Percentiles rank a stretch among this genome's conserved stretches.
These are phyloP conservation scores for Globisporangium yorkense DNA, from an alignment of 352 stramenopile species.

Conservation along the genomic window DNA sequence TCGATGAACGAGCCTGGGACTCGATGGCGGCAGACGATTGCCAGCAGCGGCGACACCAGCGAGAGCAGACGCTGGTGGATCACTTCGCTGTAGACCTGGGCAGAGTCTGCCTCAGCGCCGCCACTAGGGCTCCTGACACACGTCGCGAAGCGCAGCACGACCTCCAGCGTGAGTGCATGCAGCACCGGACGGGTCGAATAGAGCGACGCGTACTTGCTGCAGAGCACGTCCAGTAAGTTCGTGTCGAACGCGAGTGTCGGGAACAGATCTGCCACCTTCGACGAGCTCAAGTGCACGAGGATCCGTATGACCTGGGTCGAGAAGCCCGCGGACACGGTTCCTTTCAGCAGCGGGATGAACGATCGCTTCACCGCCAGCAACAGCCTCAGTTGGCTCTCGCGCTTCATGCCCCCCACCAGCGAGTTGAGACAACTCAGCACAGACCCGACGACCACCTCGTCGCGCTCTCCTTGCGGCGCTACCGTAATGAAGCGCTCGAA, in stretches of 20 bases:
- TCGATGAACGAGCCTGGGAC: slow-evolving; percentile 48
- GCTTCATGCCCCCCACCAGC: slow-evolving; percentile 28
- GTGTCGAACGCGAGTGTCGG: slow-evolving; percentile 54
- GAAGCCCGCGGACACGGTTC: slow-evolving; percentile 22
- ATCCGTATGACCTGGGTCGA: slow-evolving; percentile 36
- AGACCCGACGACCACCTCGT: slow-evolving; percentile 48
- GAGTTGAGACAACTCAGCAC: slow-evolving; percentile 32
- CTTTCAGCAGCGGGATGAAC: slow-evolving; percentile 40
- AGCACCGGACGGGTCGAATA: slow-evolving; percentile 39
- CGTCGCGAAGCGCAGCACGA: slow-evolving; percentile 29
- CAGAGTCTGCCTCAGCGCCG: neutral
- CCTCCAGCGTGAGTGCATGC: slow-evolving; percentile 36
- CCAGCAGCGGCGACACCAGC: slow-evolving; percentile 37
- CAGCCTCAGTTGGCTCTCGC: slow-evolving; percentile 33
- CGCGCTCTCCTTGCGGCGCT: slow-evolving; percentile 34
- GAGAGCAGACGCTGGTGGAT: slow-evolving; percentile 33
- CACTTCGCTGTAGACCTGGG: slow-evolving; percentile 11
- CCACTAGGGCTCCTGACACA: neutral
- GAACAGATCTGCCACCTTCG: slow-evolving; percentile 43
- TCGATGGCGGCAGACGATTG: slow-evolving; percentile 42
- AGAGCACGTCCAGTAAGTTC: slow-evolving; percentile 39
- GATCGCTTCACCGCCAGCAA: slow-evolving; percentile 45
- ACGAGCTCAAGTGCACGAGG: slow-evolving; percentile 40
- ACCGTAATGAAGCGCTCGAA: slow-evolving; percentile 42
- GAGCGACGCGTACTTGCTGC: slow-evolving; percentile 32